Percentiles rank a stretch among this genome's conserved stretches.
These are phyloP conservation scores for Clathrus columnatus DNA, from an alignment of 768 basidiomycete species.

Conservation along the genomic window DNA sequence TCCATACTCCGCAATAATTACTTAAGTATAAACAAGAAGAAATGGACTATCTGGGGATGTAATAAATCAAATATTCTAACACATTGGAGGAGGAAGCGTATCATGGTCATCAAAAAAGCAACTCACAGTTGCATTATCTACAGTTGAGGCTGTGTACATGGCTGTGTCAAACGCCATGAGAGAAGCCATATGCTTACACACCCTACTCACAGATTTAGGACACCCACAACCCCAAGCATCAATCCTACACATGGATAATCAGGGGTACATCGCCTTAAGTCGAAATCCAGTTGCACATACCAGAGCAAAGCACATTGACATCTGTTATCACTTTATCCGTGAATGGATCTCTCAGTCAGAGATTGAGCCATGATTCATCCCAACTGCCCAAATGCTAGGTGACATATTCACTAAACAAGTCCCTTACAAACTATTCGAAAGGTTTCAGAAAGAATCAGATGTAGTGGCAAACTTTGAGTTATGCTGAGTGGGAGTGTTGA, in stretches of 20 bases:
- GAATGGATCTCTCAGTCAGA: no score
- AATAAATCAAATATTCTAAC: no score
- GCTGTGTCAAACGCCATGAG: slow-evolving; percentile 13
- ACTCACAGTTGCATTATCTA: slow-evolving; percentile 19
- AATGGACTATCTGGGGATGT: no score
- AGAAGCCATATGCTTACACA: slow-evolving; percentile 11
- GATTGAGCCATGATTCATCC: no score
- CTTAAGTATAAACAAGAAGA: no score
- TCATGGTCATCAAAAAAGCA: slow-evolving; percentile 21
- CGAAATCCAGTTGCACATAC: not conserved
- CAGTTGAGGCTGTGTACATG: slow-evolving; percentile 22
- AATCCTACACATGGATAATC: not conserved
- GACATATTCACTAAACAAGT: no score
- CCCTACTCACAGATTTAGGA: slow-evolving; percentile 16
- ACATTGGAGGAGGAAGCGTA: slow-evolving; percentile 17
- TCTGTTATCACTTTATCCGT: not conserved
- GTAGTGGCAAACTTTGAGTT: no score
- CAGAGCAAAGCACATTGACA: not conserved
- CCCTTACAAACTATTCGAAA: no score
- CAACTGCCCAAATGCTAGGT: no score
- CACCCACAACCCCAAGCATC: not conserved
- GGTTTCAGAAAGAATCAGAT: no score
- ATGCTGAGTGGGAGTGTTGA: no score
- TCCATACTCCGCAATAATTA: no score
- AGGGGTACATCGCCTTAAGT: not conserved